phyloP scores from a whole-genome alignment of 768 basidiomycete species.

The Russula vinacea region DNA sequence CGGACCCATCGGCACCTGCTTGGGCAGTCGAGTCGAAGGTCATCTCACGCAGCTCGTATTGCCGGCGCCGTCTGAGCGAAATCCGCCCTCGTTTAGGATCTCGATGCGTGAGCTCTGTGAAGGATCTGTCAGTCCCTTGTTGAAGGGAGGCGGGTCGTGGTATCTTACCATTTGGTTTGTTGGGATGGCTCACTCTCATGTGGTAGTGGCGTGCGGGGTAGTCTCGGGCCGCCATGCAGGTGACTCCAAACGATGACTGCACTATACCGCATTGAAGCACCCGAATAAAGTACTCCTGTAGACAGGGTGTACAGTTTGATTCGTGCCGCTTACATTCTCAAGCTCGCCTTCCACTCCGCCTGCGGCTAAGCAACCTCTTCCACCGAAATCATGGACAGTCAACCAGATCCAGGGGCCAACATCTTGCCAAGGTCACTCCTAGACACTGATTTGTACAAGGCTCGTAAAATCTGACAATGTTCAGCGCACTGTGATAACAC shows the following conservation, averaged over 20 bases:
- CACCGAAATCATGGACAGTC: constrained; percentile 1
- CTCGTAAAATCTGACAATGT: background rate
- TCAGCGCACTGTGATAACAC: constrained; percentile 4
- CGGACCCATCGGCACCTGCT: constrained; percentile 81
- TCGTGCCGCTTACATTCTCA: background rate
- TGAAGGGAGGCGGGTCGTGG: background rate
- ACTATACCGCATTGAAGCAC: too few species aligned
- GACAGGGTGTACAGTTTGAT: too few species aligned
- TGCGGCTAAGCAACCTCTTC: background rate
- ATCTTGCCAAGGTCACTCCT: constrained; percentile 56
- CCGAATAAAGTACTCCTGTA: too few species aligned
- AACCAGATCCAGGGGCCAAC: constrained; percentile 17
- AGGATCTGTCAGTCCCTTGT: background rate
- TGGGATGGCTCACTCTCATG: background rate
- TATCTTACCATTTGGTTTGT: background rate
- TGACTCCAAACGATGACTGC: background rate
- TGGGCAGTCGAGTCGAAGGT: constrained; percentile 72
- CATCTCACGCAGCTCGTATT: constrained; percentile 84
- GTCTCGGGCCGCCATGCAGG: background rate
- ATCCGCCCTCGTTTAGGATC: constrained; percentile 79
- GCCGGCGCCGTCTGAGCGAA: constrained; percentile 91
- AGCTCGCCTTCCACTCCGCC: background rate
- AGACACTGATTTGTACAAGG: constrained; percentile 94
- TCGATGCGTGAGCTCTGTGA: constrained; percentile 57
- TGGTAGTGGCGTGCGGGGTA: too few species aligned